These are phyloP conservation scores for Coniochaeta ligniaria DNA, from an alignment of 2,329 filamentous ascomycete species.

Conservation along the genomic window DNA sequence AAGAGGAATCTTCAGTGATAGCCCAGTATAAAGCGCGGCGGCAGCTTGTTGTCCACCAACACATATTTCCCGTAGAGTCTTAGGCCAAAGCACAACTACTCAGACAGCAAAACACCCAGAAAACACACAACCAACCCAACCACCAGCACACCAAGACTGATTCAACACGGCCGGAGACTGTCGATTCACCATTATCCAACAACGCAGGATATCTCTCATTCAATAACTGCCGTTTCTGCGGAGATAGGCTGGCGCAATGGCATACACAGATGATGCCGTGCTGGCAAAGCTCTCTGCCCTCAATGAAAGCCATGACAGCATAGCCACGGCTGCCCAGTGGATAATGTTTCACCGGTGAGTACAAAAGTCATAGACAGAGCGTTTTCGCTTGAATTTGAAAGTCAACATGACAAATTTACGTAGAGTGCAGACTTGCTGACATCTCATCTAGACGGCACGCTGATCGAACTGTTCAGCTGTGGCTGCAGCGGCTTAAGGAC, in stretches of 20 bases:
- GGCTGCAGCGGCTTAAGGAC: conserved; percentile 85
- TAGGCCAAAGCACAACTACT: not conserved
- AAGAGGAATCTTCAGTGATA: not conserved
- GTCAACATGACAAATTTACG: not conserved
- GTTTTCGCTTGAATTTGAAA: not conserved
- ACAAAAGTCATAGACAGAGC: not conserved
- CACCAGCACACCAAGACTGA: not conserved
- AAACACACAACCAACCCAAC: conserved; percentile 3
- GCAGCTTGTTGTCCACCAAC: not conserved
- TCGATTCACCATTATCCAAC: not conserved
- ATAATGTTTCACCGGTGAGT: conserved; percentile 95
- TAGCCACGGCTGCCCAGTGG: conserved; percentile 95
- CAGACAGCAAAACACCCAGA: not conserved
- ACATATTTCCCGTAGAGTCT: not conserved
- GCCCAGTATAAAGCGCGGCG: not conserved
- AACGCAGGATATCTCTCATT: not conserved
- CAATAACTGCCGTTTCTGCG: not conserved
- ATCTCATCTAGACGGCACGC: conserved; percentile 66
- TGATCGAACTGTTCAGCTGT: conserved; percentile 83
- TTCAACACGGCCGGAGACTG: conserved; percentile 1
- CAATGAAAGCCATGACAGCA: conserved; percentile 96
- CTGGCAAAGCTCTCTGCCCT: conserved; percentile 90
- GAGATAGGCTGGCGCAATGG: conserved; percentile 49
- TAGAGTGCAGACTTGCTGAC: not conserved
- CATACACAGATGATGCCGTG: conserved; percentile 93